These are phyloP conservation scores for Talaromyces funiculosus DNA, from an alignment of 2,329 filamentous ascomycete genomes.

Conservation along the genomic window DNA sequence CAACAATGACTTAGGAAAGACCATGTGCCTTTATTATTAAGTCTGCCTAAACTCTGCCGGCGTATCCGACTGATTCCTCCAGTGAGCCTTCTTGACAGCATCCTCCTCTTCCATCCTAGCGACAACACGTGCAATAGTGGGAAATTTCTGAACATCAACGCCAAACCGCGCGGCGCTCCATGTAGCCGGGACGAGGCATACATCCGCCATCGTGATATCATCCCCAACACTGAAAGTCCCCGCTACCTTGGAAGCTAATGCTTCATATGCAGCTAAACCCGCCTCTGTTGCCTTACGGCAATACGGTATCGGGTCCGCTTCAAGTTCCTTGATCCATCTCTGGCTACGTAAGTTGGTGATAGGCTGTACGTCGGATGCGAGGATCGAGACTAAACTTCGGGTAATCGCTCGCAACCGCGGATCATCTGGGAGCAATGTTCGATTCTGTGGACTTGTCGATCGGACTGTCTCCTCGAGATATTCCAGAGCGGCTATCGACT, in stretches of 20 bases:
- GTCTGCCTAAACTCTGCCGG: slow-evolving; percentile 39
- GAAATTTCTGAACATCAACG: slow-evolving; percentile 49
- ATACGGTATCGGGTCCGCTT: slow-evolving; percentile 45
- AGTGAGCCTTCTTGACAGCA: slow-evolving; percentile 50
- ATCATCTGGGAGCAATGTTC: slow-evolving; percentile 46
- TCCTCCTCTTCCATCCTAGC: slow-evolving; percentile 44
- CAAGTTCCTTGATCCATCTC: slow-evolving; percentile 44
- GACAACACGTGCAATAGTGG: slow-evolving; percentile 44
- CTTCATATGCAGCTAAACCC: slow-evolving; percentile 55
- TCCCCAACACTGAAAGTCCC: slow-evolving; percentile 54
- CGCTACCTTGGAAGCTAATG: slow-evolving; percentile 30
- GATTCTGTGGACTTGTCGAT: slow-evolving; percentile 13
- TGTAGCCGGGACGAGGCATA: slow-evolving; percentile 53
- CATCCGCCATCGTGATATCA: slow-evolving; percentile 53
- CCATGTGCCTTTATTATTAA: not conserved
- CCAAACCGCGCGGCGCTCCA: slow-evolving; percentile 54
- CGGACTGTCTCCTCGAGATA: slow-evolving; percentile 55
- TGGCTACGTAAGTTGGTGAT: slow-evolving; percentile 54
- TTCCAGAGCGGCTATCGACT: slow-evolving; percentile 57
- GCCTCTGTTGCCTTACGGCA: slow-evolving; percentile 47
- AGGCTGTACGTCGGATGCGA: slow-evolving; percentile 55
- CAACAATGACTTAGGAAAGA: not conserved
- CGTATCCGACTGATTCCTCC: slow-evolving; percentile 51
- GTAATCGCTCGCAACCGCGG: slow-evolving; percentile 45
- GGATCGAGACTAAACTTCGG: slow-evolving; percentile 50